phyloP scores from a whole-genome alignment of 2,329 filamentous ascomycete species.

The Claviceps arundinis region DNA sequence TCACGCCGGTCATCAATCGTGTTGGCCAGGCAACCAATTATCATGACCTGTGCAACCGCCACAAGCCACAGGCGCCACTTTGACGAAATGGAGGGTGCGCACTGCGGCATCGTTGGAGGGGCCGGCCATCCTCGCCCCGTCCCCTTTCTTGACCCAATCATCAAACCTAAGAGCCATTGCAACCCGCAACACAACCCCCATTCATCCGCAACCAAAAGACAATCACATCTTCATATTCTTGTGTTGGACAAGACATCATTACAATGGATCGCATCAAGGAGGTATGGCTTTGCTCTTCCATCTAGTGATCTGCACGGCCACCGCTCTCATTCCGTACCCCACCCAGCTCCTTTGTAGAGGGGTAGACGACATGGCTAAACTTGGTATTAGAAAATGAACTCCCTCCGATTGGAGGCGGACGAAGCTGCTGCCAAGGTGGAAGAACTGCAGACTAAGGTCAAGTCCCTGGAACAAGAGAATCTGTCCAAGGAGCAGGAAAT shows the following conservation, averaged over 20 bases:
- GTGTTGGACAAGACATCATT: constrained; percentile 12
- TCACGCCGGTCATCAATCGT: neutral
- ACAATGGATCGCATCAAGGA: constrained; percentile 84
- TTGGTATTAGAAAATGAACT: constrained; percentile 68
- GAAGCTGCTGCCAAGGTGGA: constrained; percentile 69
- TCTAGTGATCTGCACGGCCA: constrained; percentile 1
- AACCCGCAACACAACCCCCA: constrained; percentile 17
- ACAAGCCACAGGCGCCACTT: constrained; percentile 16
- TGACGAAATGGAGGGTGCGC: neutral
- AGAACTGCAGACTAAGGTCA: constrained; percentile 78
- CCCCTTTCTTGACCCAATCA: constrained; percentile 19
- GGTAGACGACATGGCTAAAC: constrained; percentile 10
- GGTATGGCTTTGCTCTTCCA: constrained; percentile 40
- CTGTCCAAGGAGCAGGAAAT: constrained; percentile 96
- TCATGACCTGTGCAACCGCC: constrained; percentile 7
- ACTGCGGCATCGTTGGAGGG: constrained; percentile 19
- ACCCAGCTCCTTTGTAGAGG: constrained; percentile 10
- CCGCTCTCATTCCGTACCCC: constrained; percentile 19
- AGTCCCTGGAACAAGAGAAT: constrained; percentile 87
- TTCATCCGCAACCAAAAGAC: constrained; percentile 10
- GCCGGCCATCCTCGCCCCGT: constrained; percentile 13
- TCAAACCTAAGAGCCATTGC: constrained; percentile 18
- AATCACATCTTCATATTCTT: neutral
- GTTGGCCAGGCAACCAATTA: constrained; percentile 18
- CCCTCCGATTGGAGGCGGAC: constrained; percentile 88